Evolutionary conservation across 208 protist genomes (phyloP).

Genomic region (Naegleria lovaniensis): DNA sequence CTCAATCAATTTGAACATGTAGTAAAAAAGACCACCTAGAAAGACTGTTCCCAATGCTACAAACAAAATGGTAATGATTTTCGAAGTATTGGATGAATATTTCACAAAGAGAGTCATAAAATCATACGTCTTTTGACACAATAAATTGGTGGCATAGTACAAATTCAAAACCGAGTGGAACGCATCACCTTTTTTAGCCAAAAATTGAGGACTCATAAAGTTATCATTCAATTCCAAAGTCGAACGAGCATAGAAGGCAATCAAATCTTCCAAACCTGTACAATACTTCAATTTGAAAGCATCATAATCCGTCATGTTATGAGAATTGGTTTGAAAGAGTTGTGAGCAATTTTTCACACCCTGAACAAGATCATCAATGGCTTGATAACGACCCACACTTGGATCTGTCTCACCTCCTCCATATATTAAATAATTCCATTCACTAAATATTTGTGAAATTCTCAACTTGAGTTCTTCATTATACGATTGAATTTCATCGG

Average conservation of each 20-base stretch:
- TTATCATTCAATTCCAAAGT: background rate
- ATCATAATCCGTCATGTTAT: background rate
- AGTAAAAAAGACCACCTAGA: background rate
- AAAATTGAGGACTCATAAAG: background rate
- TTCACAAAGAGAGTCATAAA: background rate
- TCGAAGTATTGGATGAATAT: background rate
- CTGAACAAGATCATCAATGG: background rate
- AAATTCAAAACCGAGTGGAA: background rate
- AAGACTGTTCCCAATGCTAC: background rate
- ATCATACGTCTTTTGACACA: background rate
- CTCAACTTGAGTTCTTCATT: no score
- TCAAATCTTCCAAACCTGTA: background rate
- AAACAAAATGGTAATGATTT: background rate
- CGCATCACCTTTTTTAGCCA: background rate
- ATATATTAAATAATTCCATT: background rate
- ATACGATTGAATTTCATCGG: no score
- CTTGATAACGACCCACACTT: background rate
- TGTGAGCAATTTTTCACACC: background rate
- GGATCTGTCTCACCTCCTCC: background rate
- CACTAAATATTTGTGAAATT: background rate
- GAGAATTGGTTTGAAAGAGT: background rate
- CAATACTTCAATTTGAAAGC: background rate
- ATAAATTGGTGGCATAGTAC: background rate
- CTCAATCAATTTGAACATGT: background rate
- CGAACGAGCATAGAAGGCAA: background rate